phyloP scores from a whole-genome alignment of 768 basidiomycete genomes.

The Leucogyrophana mollusca region DNA sequence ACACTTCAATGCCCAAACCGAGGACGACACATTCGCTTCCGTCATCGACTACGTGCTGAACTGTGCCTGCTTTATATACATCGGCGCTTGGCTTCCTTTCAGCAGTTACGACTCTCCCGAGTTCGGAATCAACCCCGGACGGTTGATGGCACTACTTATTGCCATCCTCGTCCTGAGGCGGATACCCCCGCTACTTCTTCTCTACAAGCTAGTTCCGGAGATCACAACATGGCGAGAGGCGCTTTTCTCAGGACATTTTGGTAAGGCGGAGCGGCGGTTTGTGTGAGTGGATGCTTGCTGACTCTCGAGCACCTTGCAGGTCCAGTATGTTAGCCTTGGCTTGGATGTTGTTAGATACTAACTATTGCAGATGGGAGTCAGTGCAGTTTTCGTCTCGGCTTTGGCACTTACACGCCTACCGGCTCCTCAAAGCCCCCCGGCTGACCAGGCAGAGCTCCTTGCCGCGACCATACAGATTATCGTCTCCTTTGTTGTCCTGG shows the following conservation, averaged over 20 bases:
- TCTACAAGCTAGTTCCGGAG: slow-evolving; percentile 88
- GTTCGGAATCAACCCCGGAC: slow-evolving; percentile 67
- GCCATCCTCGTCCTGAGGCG: slow-evolving; percentile 73
- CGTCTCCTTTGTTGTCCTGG: slow-evolving; percentile 83
- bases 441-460: slow-evolving; percentile 70
- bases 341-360: not conserved
- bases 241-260: slow-evolving; percentile 90
- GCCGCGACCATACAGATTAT: slow-evolving; percentile 75
- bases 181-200: slow-evolving; percentile 71
- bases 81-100: slow-evolving; percentile 86
- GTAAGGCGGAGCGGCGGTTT: slow-evolving; percentile 30
- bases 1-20: slow-evolving; percentile 74
- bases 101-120: slow-evolving; percentile 50
- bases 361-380: slow-evolving; percentile 77
- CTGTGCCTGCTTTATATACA: slow-evolving; percentile 79
- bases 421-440: slow-evolving; percentile 54
- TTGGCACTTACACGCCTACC: slow-evolving; percentile 66
- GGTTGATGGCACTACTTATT: slow-evolving; percentile 65
- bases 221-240: slow-evolving; percentile 84
- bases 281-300: not conserved
- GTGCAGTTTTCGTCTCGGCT: slow-evolving; percentile 84
- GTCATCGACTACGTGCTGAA: slow-evolving; percentile 88
- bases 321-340: slow-evolving; percentile 41
- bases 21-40: slow-evolving; percentile 85
- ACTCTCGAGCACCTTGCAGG: slow-evolving; percentile 30